Conservation (phyloP, 805 yeast species). For the Cyberlindnera veronae region DNA sequence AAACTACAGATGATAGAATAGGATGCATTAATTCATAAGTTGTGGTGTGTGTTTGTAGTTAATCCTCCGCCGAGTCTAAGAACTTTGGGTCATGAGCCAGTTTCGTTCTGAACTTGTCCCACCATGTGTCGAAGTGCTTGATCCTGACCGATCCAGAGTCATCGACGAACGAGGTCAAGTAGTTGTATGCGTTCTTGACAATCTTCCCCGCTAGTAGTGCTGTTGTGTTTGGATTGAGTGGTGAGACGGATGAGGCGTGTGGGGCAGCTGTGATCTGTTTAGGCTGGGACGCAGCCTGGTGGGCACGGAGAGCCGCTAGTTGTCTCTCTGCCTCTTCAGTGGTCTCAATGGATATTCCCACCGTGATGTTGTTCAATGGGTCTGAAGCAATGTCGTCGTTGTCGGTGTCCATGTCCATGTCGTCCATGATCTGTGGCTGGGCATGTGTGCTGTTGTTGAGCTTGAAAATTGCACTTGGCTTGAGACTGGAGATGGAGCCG, state of each 20-base stretch:
- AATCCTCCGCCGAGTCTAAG: slow-evolving; percentile 41
- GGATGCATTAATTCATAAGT: neutral
- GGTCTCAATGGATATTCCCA: slow-evolving; percentile 93
- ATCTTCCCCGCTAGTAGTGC: slow-evolving; percentile 80
- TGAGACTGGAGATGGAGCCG: slow-evolving; percentile 58
- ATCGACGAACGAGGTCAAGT: slow-evolving; percentile 83
- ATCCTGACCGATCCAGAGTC: slow-evolving; percentile 77
- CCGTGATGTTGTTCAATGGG: slow-evolving; percentile 35
- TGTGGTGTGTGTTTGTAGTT: neutral
- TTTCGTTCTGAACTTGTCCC: slow-evolving; percentile 82
- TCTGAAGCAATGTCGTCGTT: slow-evolving; percentile 28
- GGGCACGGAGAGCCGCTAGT: slow-evolving; percentile 37
- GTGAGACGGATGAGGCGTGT: slow-evolving; percentile 31
- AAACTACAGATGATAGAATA: slow-evolving; percentile 3
- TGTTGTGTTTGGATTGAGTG: slow-evolving; percentile 38
- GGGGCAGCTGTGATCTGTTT: slow-evolving; percentile 18
- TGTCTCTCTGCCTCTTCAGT: slow-evolving; percentile 58
- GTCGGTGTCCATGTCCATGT: slow-evolving; percentile 51
- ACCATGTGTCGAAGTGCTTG: slow-evolving; percentile 88
- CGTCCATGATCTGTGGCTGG: slow-evolving; percentile 43
- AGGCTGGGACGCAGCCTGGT: slow-evolving; percentile 9
- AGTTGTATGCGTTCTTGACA: slow-evolving; percentile 90
- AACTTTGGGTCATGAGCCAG: slow-evolving; percentile 80
- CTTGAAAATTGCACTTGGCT: slow-evolving; percentile 91
- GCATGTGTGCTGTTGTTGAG: slow-evolving; percentile 48